These are phyloP conservation scores for Aphanoascus verrucosus DNA, from an alignment of 2,329 filamentous ascomycete genomes.

Conservation along the genomic window DNA sequence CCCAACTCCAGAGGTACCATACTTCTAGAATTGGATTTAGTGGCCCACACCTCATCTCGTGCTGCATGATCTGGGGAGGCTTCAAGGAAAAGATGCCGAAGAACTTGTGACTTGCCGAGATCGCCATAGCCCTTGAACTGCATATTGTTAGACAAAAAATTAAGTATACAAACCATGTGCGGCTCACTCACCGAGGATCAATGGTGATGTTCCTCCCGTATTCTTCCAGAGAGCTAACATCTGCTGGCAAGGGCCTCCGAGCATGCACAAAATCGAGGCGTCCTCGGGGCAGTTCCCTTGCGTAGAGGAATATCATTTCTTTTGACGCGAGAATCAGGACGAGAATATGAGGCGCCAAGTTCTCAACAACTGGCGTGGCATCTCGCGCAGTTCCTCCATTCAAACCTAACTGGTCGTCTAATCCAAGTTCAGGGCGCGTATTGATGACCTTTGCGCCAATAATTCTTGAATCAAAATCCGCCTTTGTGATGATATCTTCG, in stretches of 20 bases:
- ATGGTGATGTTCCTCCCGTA: constrained; percentile 60
- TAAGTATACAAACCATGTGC: neutral
- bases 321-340: constrained; percentile 64
- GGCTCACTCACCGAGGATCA: constrained; percentile 55
- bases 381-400: constrained; percentile 11
- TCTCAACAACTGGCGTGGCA: constrained; percentile 15
- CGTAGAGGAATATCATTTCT: constrained; percentile 66
- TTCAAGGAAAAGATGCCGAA: constrained; percentile 65
- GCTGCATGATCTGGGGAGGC: constrained; percentile 42
- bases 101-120: constrained; percentile 58
- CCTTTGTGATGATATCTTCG: constrained; percentile 63
- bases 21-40: constrained; percentile 52
- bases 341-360: constrained; percentile 66
- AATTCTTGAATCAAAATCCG: constrained; percentile 69
- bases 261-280: constrained; percentile 51
- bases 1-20: constrained; percentile 18
- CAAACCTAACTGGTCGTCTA: constrained; percentile 26
- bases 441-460: constrained; percentile 69
- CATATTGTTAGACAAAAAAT: constrained; percentile 6
- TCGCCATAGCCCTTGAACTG: constrained; percentile 49
- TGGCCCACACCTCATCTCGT: constrained; percentile 39
- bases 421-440: constrained; percentile 34
- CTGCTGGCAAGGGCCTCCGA: constrained; percentile 49
- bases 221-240: constrained; percentile 43
- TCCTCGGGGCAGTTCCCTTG: constrained; percentile 39